Percentiles rank a stretch among this genome's conserved stretches.
These are phyloP conservation scores for Phytophthora pistaciae DNA, from an alignment of 352 stramenopile genomes.

Conservation along the genomic window DNA sequence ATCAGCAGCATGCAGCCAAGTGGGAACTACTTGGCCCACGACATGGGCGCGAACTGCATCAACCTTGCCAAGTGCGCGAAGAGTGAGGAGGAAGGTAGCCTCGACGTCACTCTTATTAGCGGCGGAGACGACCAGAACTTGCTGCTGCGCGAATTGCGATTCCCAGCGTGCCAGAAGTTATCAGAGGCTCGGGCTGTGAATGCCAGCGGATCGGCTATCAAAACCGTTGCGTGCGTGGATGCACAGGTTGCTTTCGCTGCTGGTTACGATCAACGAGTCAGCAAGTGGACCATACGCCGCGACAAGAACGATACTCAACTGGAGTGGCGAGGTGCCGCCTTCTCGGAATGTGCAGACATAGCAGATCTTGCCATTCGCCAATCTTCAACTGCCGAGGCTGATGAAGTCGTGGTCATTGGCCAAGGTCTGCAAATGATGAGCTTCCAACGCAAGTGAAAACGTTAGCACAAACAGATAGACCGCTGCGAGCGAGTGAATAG, in stretches of 20 bases:
- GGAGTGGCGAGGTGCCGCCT: constrained; percentile 64
- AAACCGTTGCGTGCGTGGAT: constrained; percentile 58
- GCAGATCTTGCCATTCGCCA: constrained; percentile 60
- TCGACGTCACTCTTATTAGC: constrained; percentile 72
- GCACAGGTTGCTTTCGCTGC: constrained; percentile 56
- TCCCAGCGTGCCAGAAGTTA: constrained; percentile 43
- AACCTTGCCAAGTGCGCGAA: constrained; percentile 34
- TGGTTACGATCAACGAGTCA: constrained; percentile 90
- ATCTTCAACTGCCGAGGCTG: not conserved
- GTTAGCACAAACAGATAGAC: not conserved
- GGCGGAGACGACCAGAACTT: constrained; percentile 88
- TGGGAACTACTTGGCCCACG: constrained; percentile 77
- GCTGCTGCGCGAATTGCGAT: constrained; percentile 47
- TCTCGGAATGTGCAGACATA: constrained; percentile 88
- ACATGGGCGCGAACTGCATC: constrained; percentile 88
- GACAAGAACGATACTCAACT: constrained; percentile 24
- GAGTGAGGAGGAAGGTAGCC: constrained; percentile 13
- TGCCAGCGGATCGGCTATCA: constrained; percentile 86
- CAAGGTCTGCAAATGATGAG: constrained; percentile 78
- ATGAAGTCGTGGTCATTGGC: constrained; percentile 73
- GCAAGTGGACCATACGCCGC: constrained; percentile 57
- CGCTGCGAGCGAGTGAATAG: constrained; percentile 32
- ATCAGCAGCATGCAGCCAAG: constrained; percentile 41
- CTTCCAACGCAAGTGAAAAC: constrained; percentile 34
- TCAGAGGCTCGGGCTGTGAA: constrained; percentile 55